phyloP scores from a whole-genome alignment of 306 rosid species.

The Amphicarpaea edgeworthii region DNA sequence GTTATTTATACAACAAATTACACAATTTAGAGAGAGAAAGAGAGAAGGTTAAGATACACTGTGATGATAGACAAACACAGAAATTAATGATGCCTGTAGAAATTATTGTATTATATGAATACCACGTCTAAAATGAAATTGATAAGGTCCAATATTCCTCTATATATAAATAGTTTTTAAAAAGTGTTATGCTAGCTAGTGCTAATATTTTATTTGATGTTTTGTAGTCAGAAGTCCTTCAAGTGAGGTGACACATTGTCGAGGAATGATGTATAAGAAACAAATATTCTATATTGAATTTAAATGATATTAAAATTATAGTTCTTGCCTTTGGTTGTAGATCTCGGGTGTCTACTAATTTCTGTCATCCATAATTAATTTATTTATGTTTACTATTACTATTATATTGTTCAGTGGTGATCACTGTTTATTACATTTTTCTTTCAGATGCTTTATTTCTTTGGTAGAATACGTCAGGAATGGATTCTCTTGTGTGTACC shows the following conservation, averaged over 20 bases:
- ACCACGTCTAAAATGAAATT: background rate
- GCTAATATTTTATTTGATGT: background rate
- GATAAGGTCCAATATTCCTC: background rate
- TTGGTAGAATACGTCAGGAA: background rate
- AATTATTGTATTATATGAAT: too few relatives aligned
- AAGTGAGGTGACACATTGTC: background rate
- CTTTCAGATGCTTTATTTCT: background rate
- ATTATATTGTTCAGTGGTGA: background rate
- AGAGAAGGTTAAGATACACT: too few relatives aligned
- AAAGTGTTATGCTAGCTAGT: background rate
- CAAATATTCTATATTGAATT: background rate
- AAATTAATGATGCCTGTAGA: too few relatives aligned
- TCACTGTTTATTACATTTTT: background rate
- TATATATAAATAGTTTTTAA: constrained; percentile 4
- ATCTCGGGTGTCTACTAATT: background rate
- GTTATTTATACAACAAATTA: too few relatives aligned
- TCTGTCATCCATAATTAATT: background rate
- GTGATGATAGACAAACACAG: too few relatives aligned
- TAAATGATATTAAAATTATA: background rate
- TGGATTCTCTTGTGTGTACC: background rate
- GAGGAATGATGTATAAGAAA: background rate
- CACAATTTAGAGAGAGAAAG: too few relatives aligned
- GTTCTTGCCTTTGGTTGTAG: background rate
- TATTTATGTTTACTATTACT: background rate
- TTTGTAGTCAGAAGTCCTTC: constrained; percentile 11